phyloP scores from a whole-genome alignment of 768 basidiomycete species.

The Russula sp. region DNA sequence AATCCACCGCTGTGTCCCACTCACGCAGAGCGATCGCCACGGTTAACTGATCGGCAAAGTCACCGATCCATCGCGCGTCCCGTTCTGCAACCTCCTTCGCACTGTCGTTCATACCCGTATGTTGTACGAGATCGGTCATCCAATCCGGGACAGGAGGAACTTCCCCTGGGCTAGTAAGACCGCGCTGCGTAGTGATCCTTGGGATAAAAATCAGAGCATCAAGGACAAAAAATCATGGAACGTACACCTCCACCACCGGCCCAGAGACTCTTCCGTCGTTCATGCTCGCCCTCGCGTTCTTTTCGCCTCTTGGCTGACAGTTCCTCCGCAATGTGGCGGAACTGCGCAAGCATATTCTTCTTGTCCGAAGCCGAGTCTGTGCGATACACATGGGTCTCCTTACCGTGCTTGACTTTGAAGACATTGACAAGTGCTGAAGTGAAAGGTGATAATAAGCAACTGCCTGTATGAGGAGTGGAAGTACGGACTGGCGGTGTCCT shows the following conservation, averaged over 20 bases:
- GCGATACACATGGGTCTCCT: constrained; percentile 93
- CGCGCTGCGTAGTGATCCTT: constrained; percentile 32
- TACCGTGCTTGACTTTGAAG: constrained; percentile 89
- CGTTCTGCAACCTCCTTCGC: constrained; percentile 75
- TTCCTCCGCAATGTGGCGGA: constrained; percentile 92
- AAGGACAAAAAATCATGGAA: constrained; percentile 1
- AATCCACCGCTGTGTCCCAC: constrained; percentile 81
- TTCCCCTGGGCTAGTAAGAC: constrained; percentile 37
- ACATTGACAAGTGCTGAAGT: constrained; percentile 84
- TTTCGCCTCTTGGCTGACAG: constrained; percentile 83
- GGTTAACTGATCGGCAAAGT: constrained; percentile 88
- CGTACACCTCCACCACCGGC: constrained; percentile 45
- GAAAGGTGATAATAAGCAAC: background rate
- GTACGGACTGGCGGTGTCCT: constrained; percentile 77
- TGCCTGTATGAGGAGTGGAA: background rate
- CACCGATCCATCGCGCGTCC: constrained; percentile 83
- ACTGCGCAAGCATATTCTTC: constrained; percentile 76
- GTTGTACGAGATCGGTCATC: constrained; percentile 65
- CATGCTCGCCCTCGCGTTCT: constrained; percentile 91
- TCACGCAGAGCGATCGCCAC: constrained; percentile 87
- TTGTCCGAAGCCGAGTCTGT: constrained; percentile 82
- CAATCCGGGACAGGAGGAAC: constrained; percentile 70
- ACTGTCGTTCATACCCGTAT: constrained; percentile 51
- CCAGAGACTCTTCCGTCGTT: constrained; percentile 78
- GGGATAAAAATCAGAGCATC: constrained; percentile 4